Evolutionary conservation across 2,329 filamentous ascomycete species (phyloP), one percentile per base, ranked within the genome.

Genomic region (Hymenoscyphus fructigenus): DNA sequence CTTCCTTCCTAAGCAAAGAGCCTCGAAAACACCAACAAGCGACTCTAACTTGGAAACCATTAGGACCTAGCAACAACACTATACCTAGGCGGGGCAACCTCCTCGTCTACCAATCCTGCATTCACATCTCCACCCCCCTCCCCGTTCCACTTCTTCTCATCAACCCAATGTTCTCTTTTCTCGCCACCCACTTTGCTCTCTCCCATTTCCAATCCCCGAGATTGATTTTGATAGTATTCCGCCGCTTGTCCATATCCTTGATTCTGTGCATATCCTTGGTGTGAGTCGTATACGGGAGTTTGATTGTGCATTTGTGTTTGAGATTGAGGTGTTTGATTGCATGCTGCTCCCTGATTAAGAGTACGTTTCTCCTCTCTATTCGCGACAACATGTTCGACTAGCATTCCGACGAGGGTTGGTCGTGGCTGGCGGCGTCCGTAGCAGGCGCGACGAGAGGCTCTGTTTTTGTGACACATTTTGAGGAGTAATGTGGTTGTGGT

Each of bases 401-500:
- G 57, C 62, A 60, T 64, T 12, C 57, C 41, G 29, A 55, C 15
- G 44, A 64, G 62, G 6, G 62, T 64, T 38, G 57, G 32, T n/a
- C 57, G 41, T 38, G 41, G 57, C 23, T 64, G 61, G 17, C 9
- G 36, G 59, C 32, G 3, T 6, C 32, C 50, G 6, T 23, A n/a
- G 26, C 29, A 23, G 23, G n/a, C n/a, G 28, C 23, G 7, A 12
- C 60, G 60, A 53, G 53, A 20, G 20, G 47, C 47, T 36, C 36
- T 36, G 50, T 32, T 47, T n/a, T 57, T 20, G 53, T 53, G 57
- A 36, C 60, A 62, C 60, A 62, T 62, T 62, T 59, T 59, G 32
- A 12, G 9, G 34, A 9, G 10, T 6, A 17, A 32, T 57, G 23
- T 17, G 55, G 12, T 57, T 29, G 23, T 20, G n/a, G 53, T 3